Conservation (phyloP, 371 early-diverging fungal genomes). For the Batkoa obscura region DNA sequence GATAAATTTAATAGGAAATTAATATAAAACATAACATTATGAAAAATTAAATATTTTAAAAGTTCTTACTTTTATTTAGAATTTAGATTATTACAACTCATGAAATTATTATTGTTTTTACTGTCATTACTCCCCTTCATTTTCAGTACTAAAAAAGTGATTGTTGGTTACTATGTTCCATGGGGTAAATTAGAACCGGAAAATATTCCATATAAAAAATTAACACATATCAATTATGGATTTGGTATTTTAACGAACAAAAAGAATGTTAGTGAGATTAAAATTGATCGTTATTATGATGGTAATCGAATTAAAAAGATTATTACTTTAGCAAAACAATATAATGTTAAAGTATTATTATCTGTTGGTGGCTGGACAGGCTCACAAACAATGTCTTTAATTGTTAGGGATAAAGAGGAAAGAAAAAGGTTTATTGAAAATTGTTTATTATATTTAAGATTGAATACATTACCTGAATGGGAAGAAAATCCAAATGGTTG, state of each 20-base stretch:
- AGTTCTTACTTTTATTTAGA: no score
- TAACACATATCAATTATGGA: constrained; percentile 46
- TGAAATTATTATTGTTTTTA: no score
- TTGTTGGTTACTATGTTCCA: constrained; percentile 30
- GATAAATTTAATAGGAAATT: no score
- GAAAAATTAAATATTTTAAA: no score
- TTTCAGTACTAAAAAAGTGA: constrained; percentile 6
- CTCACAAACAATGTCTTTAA: constrained; percentile 33
- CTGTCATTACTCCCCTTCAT: no score
- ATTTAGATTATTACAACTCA: no score
- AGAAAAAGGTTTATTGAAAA: constrained; percentile 31
- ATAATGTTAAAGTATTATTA: constrained; percentile 27
- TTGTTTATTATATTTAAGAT: neutral
- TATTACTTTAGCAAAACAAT: constrained; percentile 22
- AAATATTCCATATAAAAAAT: constrained; percentile 21
- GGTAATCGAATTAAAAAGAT: constrained; percentile 18
- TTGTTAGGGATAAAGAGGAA: constrained; percentile 17
- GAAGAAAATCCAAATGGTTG: constrained; percentile 12
- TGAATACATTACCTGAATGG: constrained; percentile 5
- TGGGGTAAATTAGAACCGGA: constrained; percentile 25
- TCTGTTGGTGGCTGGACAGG: constrained; percentile 68
- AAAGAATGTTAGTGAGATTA: constrained; percentile 8
- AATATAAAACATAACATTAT: no score
- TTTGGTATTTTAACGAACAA: constrained; percentile 12
- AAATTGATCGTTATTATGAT: constrained; percentile 9